These are phyloP conservation scores for Cucurbitaria berberidis DNA, from an alignment of 2,329 filamentous ascomycete genomes.

Conservation along the genomic window DNA sequence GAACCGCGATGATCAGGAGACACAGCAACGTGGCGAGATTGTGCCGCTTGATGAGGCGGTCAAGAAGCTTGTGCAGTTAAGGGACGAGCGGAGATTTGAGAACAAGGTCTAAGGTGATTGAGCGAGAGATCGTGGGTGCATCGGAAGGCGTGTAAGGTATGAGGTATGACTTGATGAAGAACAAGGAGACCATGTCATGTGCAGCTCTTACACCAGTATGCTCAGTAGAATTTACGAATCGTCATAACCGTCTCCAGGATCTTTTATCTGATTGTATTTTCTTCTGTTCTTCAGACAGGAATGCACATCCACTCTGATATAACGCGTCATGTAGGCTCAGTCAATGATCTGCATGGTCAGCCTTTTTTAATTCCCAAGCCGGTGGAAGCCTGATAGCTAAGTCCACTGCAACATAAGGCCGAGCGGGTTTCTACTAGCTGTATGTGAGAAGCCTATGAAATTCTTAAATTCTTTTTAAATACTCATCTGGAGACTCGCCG, in stretches of 20 bases:
- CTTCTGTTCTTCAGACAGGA: no score
- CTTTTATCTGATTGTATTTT: background rate
- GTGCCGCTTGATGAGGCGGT: slow-evolving; percentile 66
- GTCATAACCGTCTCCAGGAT: background rate
- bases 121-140: background rate
- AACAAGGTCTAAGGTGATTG: slow-evolving; percentile 30
- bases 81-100: slow-evolving; percentile 52
- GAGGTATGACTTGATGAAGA: slow-evolving; percentile 10
- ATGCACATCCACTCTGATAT: no score
- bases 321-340: no score
- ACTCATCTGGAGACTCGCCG: no score
- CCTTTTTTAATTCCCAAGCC: no score
- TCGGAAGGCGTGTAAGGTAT: slow-evolving; percentile 8
- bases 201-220: background rate
- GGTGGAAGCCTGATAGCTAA: no score
- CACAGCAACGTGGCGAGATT: slow-evolving; percentile 67
- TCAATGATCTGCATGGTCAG: no score
- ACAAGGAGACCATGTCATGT: background rate
- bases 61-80: slow-evolving; percentile 56
- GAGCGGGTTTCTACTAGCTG: no score
- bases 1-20: slow-evolving; percentile 67
- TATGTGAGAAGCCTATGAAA: no score
- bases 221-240: background rate
- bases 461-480: no score
- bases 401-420: no score